These are phyloP conservation scores for Arabidopsis arenosa DNA, from an alignment of 345 rosid genomes.

Conservation along the genomic window DNA sequence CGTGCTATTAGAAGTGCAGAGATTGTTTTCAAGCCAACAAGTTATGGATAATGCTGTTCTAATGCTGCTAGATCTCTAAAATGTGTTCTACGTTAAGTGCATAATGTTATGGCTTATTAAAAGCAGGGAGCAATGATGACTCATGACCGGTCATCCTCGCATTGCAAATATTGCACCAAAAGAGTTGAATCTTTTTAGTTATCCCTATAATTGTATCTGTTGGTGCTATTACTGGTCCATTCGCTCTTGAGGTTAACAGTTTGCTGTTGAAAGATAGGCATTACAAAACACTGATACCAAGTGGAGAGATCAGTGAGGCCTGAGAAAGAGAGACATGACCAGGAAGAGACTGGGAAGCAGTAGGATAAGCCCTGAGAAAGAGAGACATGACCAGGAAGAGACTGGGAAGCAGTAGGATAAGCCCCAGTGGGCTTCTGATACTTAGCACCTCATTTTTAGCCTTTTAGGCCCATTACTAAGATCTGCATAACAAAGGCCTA, in stretches of 20 bases:
- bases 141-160: background rate
- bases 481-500: no score
- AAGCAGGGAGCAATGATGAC: background rate
- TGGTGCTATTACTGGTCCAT: background rate
- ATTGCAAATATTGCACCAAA: conserved; percentile 5
- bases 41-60: background rate
- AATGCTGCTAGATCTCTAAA: background rate
- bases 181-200: background rate
- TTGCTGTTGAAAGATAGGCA: background rate
- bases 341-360: conserved; percentile 7
- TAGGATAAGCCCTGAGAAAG: background rate
- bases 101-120: background rate
- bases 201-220: background rate
- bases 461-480: no score
- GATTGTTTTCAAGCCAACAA: background rate
- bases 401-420: background rate
- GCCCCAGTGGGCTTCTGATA: no score
- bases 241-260: background rate
- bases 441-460: no score
- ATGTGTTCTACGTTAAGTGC: background rate
- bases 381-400: conserved; percentile 1
- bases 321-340: background rate
- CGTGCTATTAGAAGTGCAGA: background rate
- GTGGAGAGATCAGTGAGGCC: background rate
- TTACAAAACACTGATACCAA: conserved; percentile 16